phyloP scores from a whole-genome alignment of 2,329 filamentous ascomycete genomes.

The Juglanconis oblonga region DNA sequence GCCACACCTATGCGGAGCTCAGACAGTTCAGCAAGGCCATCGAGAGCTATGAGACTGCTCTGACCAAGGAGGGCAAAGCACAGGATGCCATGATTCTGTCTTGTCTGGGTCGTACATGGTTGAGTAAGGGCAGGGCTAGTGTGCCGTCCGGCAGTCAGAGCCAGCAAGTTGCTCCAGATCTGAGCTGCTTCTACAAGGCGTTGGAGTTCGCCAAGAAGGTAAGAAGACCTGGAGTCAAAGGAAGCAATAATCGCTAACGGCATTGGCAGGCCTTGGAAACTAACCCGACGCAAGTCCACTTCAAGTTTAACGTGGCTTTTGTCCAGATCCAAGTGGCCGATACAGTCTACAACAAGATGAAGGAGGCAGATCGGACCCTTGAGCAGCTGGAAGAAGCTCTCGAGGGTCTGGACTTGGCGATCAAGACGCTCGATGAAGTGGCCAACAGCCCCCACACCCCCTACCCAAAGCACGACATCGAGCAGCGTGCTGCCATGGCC shows the following conservation, averaged over 20 bases:
- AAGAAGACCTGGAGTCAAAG: conserved; percentile 20
- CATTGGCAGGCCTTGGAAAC: conserved; percentile 64
- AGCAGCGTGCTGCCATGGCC: conserved; percentile 96
- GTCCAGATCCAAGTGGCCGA: conserved; percentile 88
- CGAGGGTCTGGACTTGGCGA: conserved; percentile 79
- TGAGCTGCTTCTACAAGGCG: conserved; percentile 56
- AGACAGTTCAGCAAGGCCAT: conserved; percentile 89
- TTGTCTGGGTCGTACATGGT: conserved; percentile 84
- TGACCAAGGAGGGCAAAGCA: conserved; percentile 71
- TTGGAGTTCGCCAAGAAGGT: conserved; percentile 64
- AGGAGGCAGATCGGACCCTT: conserved; percentile 73
- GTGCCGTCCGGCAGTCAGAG: conserved; percentile 18
- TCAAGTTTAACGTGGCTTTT: conserved; percentile 97
- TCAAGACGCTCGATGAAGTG: conserved; percentile 66
- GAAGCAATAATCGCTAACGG: conserved; percentile 25
- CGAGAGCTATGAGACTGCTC: conserved; percentile 86
- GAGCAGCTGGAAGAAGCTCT: conserved; percentile 78
- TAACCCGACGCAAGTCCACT: conserved; percentile 80
- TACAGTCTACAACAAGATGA: conserved; percentile 70
- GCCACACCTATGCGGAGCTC: conserved; percentile 87
- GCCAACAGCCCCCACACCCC: conserved; percentile 66
- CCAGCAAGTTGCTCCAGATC: conserved; percentile 42
- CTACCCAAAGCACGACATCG: conserved; percentile 85
- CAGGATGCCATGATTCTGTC: conserved; percentile 77
- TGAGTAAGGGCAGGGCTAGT: conserved; percentile 67